Evolutionary conservation across 2,329 filamentous ascomycete species (phyloP).

Genomic region (Xylaria sp.): DNA sequence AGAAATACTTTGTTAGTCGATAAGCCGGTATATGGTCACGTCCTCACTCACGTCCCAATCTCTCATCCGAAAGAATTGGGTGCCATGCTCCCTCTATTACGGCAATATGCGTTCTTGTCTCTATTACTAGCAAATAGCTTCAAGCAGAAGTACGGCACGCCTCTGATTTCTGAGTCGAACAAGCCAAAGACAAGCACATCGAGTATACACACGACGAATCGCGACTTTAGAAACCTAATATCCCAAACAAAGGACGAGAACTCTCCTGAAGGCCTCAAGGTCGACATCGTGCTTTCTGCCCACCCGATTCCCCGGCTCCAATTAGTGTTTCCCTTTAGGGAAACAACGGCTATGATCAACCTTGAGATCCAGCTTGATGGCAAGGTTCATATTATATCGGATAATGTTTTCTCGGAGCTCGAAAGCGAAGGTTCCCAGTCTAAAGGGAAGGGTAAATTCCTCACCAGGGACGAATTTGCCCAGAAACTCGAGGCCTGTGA

Average conservation of each 20-base stretch:
- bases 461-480: slow-evolving; percentile 38
- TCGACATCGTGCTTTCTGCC: slow-evolving; percentile 66
- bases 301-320: slow-evolving; percentile 62
- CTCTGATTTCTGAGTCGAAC: slow-evolving; percentile 40
- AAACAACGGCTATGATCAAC: slow-evolving; percentile 63
- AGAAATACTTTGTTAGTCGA: slow-evolving; percentile 74
- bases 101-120: slow-evolving; percentile 80
- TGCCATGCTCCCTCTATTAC: slow-evolving; percentile 75
- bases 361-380: slow-evolving; percentile 71
- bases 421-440: slow-evolving; percentile 20
- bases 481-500: slow-evolving; percentile 45
- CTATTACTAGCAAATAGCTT: slow-evolving; percentile 73
- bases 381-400: slow-evolving; percentile 66
- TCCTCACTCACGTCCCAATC: slow-evolving; percentile 76
- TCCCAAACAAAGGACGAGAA: slow-evolving; percentile 16
- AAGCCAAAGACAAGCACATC: slow-evolving; percentile 33
- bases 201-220: slow-evolving; percentile 38
- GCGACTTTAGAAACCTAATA: slow-evolving; percentile 44
- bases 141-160: slow-evolving; percentile 50
- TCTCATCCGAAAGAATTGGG: slow-evolving; percentile 81
- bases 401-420: slow-evolving; percentile 61
- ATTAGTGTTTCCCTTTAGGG: slow-evolving; percentile 65
- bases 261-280: slow-evolving; percentile 38
- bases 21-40: slow-evolving; percentile 77
- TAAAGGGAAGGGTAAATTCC: slow-evolving; percentile 31